phyloP scores from a whole-genome alignment of 345 rosid species.

The Mallotus nudiflorus region DNA sequence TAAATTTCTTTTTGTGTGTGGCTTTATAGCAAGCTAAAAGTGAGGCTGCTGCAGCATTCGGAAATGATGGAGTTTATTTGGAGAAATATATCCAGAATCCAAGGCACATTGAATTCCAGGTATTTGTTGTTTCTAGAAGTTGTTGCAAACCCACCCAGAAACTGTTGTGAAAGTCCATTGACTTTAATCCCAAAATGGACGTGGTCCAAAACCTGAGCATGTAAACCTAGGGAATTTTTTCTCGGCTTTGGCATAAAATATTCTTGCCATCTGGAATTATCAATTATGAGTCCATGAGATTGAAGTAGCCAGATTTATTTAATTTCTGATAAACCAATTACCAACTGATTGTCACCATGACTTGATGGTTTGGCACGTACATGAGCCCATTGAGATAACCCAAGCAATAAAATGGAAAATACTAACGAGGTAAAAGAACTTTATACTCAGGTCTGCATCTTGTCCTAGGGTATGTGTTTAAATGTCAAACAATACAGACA shows the following conservation, averaged over 20 bases:
- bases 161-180: not conserved
- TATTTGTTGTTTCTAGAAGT: conserved; percentile 21
- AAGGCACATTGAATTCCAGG: conserved; percentile 99
- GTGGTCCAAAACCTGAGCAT: not conserved
- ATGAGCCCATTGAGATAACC: not conserved
- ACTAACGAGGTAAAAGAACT: not conserved
- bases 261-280: not conserved
- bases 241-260: not conserved
- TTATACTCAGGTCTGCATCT: not conserved
- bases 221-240: not conserved
- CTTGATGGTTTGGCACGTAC: not conserved
- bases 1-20: conserved; percentile 19
- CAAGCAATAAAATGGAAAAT: not conserved
- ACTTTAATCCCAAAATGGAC: not conserved
- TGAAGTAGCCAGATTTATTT: too few relatives aligned
- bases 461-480: not conserved
- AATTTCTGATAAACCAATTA: too few relatives aligned
- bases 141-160: not conserved
- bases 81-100: conserved; percentile 95
- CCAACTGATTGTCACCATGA: not conserved
- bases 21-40: conserved; percentile 88
- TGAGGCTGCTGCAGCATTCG: conserved; percentile 98
- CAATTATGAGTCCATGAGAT: not conserved
- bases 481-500: not conserved
- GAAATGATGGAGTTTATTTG: conserved; percentile 96